Conservation (phyloP, 2,329 filamentous ascomycete species). For the Microcera coccophila region DNA sequence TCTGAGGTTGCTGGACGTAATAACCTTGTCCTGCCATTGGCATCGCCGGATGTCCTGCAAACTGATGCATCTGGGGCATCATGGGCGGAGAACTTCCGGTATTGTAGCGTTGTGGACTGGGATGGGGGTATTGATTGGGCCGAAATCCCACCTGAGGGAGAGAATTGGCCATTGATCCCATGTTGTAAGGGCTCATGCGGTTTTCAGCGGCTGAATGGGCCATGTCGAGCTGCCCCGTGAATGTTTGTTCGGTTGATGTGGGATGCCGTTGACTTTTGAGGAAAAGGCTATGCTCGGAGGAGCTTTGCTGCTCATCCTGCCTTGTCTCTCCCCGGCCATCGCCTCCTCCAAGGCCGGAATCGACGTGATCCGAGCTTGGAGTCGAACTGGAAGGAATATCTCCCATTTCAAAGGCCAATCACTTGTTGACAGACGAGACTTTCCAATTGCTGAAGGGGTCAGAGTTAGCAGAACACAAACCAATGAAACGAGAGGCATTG, state of each 20-base stretch:
- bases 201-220: slow-evolving; percentile 21
- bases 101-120: slow-evolving; percentile 33
- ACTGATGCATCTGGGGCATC: slow-evolving; percentile 41
- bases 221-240: slow-evolving; percentile 43
- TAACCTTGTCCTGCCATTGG: slow-evolving; percentile 41
- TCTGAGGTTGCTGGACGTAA: slow-evolving; percentile 45
- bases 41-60: slow-evolving; percentile 36
- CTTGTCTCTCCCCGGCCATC: slow-evolving; percentile 5
- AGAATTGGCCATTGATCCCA: slow-evolving; percentile 42
- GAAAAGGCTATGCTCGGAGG: slow-evolving; percentile 20
- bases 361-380: slow-evolving; percentile 11
- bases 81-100: slow-evolving; percentile 35
- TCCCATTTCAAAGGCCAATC: slow-evolving; percentile 17
- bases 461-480: neutral
- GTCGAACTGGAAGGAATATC: slow-evolving; percentile 17
- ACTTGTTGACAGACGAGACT: neutral
- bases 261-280: slow-evolving; percentile 24
- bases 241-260: slow-evolving; percentile 36
- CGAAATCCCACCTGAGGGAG: slow-evolving; percentile 42
- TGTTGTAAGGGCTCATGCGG: slow-evolving; percentile 41
- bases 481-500: neutral
- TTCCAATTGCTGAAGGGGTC: neutral
- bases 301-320: slow-evolving; percentile 9
- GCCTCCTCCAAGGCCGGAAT: slow-evolving; percentile 9
- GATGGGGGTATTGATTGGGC: slow-evolving; percentile 35